Evolutionary conservation across 2,329 filamentous ascomycete genomes (phyloP), one percentile per base, ranked within the genome.

Genomic region (Coleophoma cylindrospora): DNA sequence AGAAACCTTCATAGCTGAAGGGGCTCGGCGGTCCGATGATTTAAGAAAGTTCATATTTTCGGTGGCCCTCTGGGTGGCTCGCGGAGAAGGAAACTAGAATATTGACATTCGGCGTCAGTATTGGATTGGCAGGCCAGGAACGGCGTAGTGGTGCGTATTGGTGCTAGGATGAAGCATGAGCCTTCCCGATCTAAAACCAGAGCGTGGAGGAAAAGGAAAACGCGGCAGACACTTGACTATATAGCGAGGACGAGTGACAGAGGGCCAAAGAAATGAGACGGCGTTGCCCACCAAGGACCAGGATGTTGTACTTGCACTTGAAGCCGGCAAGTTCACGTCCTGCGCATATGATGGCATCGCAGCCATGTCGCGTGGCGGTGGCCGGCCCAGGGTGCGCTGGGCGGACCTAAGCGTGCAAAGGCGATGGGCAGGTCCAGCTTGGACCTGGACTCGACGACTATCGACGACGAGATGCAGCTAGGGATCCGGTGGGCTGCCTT

Each of bases 21-120:
- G 21, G 21, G 19, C 27, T 15, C 41, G 41, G 41, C 41, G 41
- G n/a, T 34, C 41, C 41, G 41, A 44, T 19, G 19, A 27, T 27
- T 33, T 44, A 44, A 44, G 41, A 32, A 44, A 32, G 22, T 44
- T 44, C 41, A 44, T 44, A n/a, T 13, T 33, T 33, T 27, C 41
- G 21, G 19, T 6, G 12, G 27, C 12, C 6, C 19, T 34, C 21
- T 3, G 32, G 3, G 41, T 33, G 15, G 27, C 41, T 44, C 13
- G 27, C 17, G 40, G 40, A 12, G n/a, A 44, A 32, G 41, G 41
- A 33, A 44, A 44, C 41, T 44, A 44, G 21, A 44, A n/a, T 22
- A 27, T n/a, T 14, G 27, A 14, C 21, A 10, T 7, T 14, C 15
- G n/a, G 21, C 27, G 27, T 33, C n/a, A 44, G 41, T 27, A 22